Conservation (phyloP, 257 asterid species). For the Capsicum pubescens region DNA sequence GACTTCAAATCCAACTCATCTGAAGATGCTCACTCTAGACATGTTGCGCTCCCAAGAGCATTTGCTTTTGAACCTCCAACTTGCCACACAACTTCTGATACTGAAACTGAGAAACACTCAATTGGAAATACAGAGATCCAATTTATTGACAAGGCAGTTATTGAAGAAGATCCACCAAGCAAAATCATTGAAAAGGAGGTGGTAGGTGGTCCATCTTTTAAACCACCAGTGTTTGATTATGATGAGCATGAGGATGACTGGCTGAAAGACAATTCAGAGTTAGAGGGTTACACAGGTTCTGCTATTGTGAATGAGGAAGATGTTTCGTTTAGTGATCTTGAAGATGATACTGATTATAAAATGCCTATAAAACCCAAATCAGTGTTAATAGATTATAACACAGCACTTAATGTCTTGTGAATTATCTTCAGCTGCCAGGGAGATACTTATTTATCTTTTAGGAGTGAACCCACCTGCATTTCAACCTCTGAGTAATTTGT, state of each 20-base stretch:
- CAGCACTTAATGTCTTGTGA: neutral
- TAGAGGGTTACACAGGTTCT: conserved; percentile 59
- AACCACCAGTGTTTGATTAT: conserved; percentile 44
- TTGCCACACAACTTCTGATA: conserved; percentile 40
- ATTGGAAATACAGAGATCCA: conserved; percentile 53
- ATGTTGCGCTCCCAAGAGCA: conserved; percentile 36
- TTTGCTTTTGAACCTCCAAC: conserved; percentile 48
- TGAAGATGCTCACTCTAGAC: conserved; percentile 50
- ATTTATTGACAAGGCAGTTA: conserved; percentile 63
- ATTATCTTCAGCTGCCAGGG: neutral
- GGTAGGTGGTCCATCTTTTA: conserved; percentile 47
- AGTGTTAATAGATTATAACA: conserved; percentile 2
- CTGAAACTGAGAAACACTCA: conserved; percentile 59
- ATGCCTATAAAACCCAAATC: conserved; percentile 53
- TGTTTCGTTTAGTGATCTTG: conserved; percentile 96
- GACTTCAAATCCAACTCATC: conserved; percentile 40
- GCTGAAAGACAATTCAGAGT: conserved; percentile 78
- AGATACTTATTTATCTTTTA: neutral
- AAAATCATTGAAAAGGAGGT: conserved; percentile 54
- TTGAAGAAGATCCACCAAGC: conserved; percentile 60
- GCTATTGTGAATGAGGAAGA: conserved; percentile 72
- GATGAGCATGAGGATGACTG: conserved; percentile 77
- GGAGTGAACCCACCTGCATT: neutral
- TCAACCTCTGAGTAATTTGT: neutral
- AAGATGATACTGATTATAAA: conserved; percentile 71